Evolutionary conservation across 2,329 filamentous ascomycete species (phyloP).

Genomic region (Myriosclerotinia duriaeana): DNA sequence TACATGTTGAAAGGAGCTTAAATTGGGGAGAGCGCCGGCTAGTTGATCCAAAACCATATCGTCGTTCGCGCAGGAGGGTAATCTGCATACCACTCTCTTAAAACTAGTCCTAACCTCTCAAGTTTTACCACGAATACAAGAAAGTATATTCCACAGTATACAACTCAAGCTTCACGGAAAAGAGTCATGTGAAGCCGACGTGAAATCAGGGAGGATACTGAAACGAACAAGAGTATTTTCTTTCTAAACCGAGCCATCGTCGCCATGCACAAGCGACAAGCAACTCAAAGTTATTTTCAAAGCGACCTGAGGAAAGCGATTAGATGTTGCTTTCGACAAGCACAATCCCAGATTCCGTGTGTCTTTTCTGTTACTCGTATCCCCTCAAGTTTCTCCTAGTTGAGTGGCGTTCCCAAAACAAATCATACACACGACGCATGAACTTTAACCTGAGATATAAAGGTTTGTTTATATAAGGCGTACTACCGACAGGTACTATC

Average conservation of each 20-base stretch:
- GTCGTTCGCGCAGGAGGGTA: not conserved
- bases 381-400: not conserved
- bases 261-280: not conserved
- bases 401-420: not conserved
- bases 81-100: not conserved
- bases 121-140: not conserved
- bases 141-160: not conserved
- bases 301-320: not conserved
- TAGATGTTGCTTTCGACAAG: not conserved
- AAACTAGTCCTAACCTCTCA: not conserved
- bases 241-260: not conserved
- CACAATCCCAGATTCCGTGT: not conserved
- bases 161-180: not conserved
- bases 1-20: not conserved
- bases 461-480: not conserved
- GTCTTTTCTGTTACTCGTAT: not conserved
- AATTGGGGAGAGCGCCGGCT: not conserved
- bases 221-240: not conserved
- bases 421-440: not conserved
- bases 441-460: not conserved
- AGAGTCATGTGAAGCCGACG: not conserved
- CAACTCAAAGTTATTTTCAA: not conserved
- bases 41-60: not conserved
- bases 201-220: not conserved
- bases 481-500: not conserved